Evolutionary conservation across 768 basidiomycete genomes (phyloP), one percentile per base, ranked within the genome.

Genomic region (Boletus rex-veris): DNA sequence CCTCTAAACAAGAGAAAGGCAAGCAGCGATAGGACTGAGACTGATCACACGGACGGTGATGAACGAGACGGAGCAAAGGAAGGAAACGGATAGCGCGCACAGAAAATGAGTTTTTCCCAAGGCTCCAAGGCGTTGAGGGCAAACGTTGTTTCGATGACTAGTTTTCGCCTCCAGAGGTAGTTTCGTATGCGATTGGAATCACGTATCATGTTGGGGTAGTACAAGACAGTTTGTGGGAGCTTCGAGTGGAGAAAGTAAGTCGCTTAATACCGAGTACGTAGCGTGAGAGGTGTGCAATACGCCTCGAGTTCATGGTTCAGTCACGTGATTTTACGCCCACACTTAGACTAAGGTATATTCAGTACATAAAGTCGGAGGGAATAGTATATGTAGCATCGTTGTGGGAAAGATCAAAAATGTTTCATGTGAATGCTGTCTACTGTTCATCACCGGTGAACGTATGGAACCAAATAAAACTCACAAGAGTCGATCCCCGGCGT

Each of bases 101-200:
- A 63, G 52, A 82, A 74, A 36, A 85, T 65, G 43, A 79, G 61
- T 61, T 84, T 83, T 75, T 88, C 87, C 86, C 85, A 86, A 53
- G 80, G 77, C 64, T 88, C 84, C 53, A 86, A 68, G 61, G 86
- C 76, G 28, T 77, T 75, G 38, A 86, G 70, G 7, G 75, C 85
- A 55, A 83, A 81, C 0, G 83, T 84, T 3, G 77, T 71, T 65
- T 85, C 84, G 33, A 87, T 66, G 72, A 79, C 74, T 48, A 85
- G 65, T 55, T 80, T 74, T 65, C 75, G 72, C 14, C 74, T 76
- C 83, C 84, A 84, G 45, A 84, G 50, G 57, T 68, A 61, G 50
- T 66, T 61, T 61, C 69, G 48, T 59, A 68, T 53, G 53, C 65
- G 58, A 55, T 30, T 28, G 41, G 60, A 52, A 28, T 61, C 58